phyloP scores from a whole-genome alignment of 306 rosid genomes.

The Prosopis cineraria region DNA sequence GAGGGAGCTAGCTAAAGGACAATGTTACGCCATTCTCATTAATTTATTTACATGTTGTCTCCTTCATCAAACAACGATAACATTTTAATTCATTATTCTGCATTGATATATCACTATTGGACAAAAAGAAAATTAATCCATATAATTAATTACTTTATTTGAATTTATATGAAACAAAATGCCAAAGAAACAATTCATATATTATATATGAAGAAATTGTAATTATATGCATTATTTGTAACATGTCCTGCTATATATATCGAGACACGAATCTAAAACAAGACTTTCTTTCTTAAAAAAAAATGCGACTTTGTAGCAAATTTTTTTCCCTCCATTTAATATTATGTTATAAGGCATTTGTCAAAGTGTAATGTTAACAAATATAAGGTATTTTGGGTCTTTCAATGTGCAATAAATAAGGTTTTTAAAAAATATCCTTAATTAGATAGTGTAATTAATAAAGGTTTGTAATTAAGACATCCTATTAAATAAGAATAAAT shows the following conservation, averaged over 20 bases:
- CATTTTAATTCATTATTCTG: not conserved
- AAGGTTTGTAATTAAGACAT: too few species aligned
- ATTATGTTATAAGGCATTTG: too few species aligned
- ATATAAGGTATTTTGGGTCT: too few species aligned
- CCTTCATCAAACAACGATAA: not conserved
- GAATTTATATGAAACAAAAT: not conserved
- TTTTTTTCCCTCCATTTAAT: too few species aligned
- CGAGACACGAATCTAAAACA: too few species aligned
- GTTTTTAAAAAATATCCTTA: too few species aligned
- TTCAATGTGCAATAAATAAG: too few species aligned
- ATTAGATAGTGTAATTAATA: too few species aligned
- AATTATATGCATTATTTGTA: not conserved
- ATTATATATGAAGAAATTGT: not conserved
- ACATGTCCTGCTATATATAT: not conserved
- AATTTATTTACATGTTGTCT: not conserved
- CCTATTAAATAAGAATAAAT: too few species aligned
- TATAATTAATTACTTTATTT: not conserved
- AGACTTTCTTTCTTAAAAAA: too few species aligned
- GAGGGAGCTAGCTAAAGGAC: not conserved
- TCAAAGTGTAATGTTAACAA: too few species aligned
- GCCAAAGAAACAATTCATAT: not conserved
- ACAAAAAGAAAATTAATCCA: not conserved
- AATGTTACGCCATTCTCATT: not conserved
- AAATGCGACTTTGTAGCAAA: too few species aligned
- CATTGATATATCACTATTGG: not conserved